These are phyloP conservation scores for Amylocarpus encephaloides DNA, from an alignment of 2,329 filamentous ascomycete genomes.

Conservation along the genomic window DNA sequence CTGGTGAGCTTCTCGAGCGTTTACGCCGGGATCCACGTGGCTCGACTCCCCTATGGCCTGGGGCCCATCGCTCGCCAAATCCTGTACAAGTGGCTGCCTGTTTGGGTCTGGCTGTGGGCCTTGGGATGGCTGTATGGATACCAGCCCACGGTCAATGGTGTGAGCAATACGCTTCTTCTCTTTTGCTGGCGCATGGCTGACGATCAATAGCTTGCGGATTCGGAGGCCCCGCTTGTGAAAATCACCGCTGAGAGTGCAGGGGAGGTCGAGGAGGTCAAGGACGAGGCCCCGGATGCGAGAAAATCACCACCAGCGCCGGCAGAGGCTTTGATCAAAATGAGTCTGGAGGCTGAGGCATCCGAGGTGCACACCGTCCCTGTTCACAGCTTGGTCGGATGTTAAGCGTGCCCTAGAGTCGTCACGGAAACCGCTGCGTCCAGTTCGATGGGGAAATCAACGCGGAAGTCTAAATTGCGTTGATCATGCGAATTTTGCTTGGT, in stretches of 20 bases:
- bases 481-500: too few species aligned
- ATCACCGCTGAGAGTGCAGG: neutral
- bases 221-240: neutral
- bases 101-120: neutral
- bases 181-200: neutral
- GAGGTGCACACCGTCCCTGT: too few species aligned
- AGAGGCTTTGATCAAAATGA: neutral
- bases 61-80: neutral
- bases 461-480: too few species aligned
- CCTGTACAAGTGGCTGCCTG: slow-evolving; percentile 1
- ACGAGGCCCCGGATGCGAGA: neutral
- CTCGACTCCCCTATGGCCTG: neutral
- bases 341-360: too few species aligned
- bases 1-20: neutral
- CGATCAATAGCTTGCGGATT: neutral
- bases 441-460: too few species aligned
- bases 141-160: neutral
- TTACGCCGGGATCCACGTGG: slow-evolving; percentile 2
- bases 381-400: too few species aligned
- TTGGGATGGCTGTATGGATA: neutral
- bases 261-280: neutral
- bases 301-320: neutral
- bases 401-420: too few species aligned
- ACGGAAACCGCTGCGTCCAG: too few species aligned
- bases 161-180: neutral